phyloP scores from a whole-genome alignment of 495 filamentous ascomycete genomes.

The Neurospora sp. region DNA sequence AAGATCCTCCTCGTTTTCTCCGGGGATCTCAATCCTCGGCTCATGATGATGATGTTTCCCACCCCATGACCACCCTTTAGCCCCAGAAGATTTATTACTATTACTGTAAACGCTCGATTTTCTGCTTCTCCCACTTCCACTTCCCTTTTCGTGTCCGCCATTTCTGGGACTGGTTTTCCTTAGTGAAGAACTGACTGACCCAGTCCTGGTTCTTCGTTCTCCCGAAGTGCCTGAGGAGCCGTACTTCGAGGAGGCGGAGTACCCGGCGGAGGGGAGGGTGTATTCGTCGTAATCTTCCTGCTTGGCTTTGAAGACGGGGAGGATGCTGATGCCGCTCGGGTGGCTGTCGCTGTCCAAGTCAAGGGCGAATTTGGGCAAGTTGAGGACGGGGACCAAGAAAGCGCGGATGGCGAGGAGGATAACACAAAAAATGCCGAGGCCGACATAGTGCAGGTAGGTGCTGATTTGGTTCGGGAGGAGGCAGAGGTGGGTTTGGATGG shows the following conservation, averaged over 20 bases:
- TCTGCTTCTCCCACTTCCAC: slow-evolving; percentile 3
- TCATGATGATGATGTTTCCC: slow-evolving; percentile 2
- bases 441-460: slow-evolving; percentile 70
- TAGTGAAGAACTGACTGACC: slow-evolving; percentile 1
- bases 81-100: neutral
- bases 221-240: slow-evolving; percentile 2
- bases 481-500: slow-evolving; percentile 81
- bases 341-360: slow-evolving; percentile 16
- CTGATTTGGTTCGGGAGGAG: slow-evolving; percentile 78
- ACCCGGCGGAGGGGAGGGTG: slow-evolving; percentile 14
- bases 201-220: slow-evolving; percentile 14
- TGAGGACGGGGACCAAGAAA: slow-evolving; percentile 40
- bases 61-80: neutral
- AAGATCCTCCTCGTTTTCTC: slow-evolving; percentile 22
- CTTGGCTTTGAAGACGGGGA: slow-evolving; percentile 39
- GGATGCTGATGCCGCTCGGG: slow-evolving; percentile 3
- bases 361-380: slow-evolving; percentile 35
- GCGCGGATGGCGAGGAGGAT: slow-evolving; percentile 50
- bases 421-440: slow-evolving; percentile 50
- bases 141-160: neutral
- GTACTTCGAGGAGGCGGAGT: slow-evolving; percentile 12
- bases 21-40: slow-evolving; percentile 35
- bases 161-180: slow-evolving; percentile 4
- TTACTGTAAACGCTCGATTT: neutral
- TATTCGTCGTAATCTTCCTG: slow-evolving; percentile 32